Percentiles rank a stretch among this genome's conserved stretches.
Evolutionary conservation across 495 filamentous ascomycete species (phyloP).

Genomic region (Amphirosellinia nigrospora): DNA sequence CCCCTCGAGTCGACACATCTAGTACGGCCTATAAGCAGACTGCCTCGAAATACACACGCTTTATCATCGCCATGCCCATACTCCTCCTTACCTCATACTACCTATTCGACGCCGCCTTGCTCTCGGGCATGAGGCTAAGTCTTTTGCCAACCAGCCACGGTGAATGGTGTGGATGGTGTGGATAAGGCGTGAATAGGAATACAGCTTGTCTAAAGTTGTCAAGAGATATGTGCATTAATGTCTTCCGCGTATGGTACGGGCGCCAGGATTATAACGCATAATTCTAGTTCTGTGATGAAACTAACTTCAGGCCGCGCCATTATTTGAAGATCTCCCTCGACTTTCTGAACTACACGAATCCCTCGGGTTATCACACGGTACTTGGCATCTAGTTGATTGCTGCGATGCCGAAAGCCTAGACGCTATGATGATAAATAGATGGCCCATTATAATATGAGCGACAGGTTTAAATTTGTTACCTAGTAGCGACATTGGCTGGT

Average conservation of each 20-base stretch:
- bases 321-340: not conserved
- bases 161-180: not conserved
- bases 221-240: not conserved
- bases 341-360: too few species aligned
- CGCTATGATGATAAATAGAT: not conserved
- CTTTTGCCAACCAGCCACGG: not conserved
- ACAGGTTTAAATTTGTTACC: not conserved
- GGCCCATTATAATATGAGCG: not conserved
- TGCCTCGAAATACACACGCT: conserved; percentile 43
- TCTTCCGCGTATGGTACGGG: not conserved
- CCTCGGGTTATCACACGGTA: not conserved
- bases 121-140: conserved; percentile 25
- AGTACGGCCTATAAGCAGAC: conserved; percentile 50
- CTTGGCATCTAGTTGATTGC: not conserved
- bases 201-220: not conserved
- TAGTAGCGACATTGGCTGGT: not conserved
- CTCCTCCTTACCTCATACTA: conserved; percentile 53
- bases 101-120: conserved; percentile 49
- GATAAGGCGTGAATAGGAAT: not conserved
- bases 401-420: not conserved
- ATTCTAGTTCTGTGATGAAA: not conserved
- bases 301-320: not conserved
- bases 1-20: conserved; percentile 35
- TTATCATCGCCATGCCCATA: conserved; percentile 54
- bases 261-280: not conserved